A percentile compares a stretch with the other conserved stretches of the same genome.
These are phyloP conservation scores for Candida anglica DNA, from an alignment of 805 yeast species.

Conservation along the genomic window DNA sequence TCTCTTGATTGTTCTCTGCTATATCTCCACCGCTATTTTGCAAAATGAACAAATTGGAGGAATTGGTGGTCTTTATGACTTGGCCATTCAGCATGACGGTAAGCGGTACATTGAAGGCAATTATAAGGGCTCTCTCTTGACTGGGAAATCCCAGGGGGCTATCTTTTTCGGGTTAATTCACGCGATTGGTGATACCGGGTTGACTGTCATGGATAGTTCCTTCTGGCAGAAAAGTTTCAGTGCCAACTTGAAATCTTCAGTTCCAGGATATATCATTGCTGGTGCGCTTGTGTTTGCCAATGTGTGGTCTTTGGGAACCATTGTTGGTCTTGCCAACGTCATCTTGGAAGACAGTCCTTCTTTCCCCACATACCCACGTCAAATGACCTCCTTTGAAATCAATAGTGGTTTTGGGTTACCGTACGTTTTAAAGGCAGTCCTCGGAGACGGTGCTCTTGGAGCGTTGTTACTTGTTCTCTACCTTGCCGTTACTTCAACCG, in stretches of 20 bases:
- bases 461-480: constrained; percentile 27
- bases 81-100: no score
- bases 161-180: constrained; percentile 31
- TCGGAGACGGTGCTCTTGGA: constrained; percentile 29
- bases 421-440: constrained; percentile 23
- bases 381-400: constrained; percentile 23
- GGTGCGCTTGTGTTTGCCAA: constrained; percentile 27
- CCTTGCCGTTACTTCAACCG: no score
- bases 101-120: constrained; percentile 27
- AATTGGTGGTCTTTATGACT: constrained; percentile 23
- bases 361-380: constrained; percentile 30
- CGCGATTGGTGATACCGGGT: constrained; percentile 32
- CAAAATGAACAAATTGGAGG: constrained; percentile 23
- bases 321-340: constrained; percentile 28
- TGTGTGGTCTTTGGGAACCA: constrained; percentile 34
- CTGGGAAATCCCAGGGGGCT: constrained; percentile 33
- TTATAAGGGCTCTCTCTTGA: constrained; percentile 29
- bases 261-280: constrained; percentile 34
- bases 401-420: constrained; percentile 27
- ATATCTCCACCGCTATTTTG: constrained; percentile 22
- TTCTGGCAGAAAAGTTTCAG: constrained; percentile 40
- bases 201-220: constrained; percentile 35
- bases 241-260: constrained; percentile 29
- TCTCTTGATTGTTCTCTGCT: constrained; percentile 20
- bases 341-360: constrained; percentile 19